Evolutionary conservation across 106 monocot genomes (phyloP), one percentile per base, ranked within the genome.

Genomic region (Agapanthus africanus): DNA sequence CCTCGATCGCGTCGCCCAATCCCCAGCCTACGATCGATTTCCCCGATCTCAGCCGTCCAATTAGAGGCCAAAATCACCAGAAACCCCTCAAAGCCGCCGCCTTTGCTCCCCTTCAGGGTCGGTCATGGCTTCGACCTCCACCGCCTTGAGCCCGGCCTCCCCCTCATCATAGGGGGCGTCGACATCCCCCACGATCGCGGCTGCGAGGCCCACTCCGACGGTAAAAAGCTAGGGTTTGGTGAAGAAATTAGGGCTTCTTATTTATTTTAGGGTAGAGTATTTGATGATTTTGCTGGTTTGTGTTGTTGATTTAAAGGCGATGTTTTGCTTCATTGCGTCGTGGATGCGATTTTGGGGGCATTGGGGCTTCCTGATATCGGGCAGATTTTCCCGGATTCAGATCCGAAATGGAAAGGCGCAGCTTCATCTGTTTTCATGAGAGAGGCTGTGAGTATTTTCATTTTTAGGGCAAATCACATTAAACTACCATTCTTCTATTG

Each of bases 61-160:
- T 44, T 66, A n/a, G 66, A 66, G 1, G 42, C 66, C 40, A 40
- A 26, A 39, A 41, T 31, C 19, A 6, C 40, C 2, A 30, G 11
- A 66, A 66, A 18, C 15, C 66, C 66, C 26, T 66, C 66, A 44
- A 66, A 66, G 31, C 72, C 87, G 5, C 77, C 84, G 16, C 85
- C 92, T 0, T 44, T 71, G 16, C 87, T 87, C 13, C 97, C 97
- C 16, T 97, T 82, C 54, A 86, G 97, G 15, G 75, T 97, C 14
- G 97, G 92, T 27, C 97, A 97, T 39, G 97, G 97, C 0, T 97
- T 97, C 76, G 97, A 97, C 71, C 84, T 97, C 63, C 97, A 97
- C 77, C 77, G 97, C 44, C 89, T 97, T 54, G 97, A 97, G 73
- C 97, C 97, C 4, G 92, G 82, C 22, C 75, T 84, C 41, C 91